Evolutionary conservation across 805 yeast species (phyloP), one percentile per base, ranked within the genome.

Genomic region (Wickerhamiella lipophila): DNA sequence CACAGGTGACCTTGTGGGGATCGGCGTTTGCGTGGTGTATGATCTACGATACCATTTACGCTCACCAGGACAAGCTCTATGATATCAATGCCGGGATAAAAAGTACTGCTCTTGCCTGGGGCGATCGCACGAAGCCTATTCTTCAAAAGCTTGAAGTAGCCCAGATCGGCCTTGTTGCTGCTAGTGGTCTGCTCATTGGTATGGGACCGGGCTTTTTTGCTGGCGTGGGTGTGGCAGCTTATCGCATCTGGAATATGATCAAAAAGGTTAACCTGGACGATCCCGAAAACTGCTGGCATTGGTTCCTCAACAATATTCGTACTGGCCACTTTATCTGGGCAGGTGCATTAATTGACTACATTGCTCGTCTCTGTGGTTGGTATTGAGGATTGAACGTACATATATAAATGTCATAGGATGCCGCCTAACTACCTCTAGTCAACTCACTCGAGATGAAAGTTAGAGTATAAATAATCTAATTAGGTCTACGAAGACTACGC

Each of bases 31-130:
- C 81, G 49, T 92, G 99, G 98, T 81, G 95, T 56, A 84, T 92
- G 88, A 79, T 80, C 47, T 92, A 92, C 65, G 99, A 92, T 64
- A 86, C 98, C 1, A 77, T 92, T 35, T 92, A 92, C 64, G 99
- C 98, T 0, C 99, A 92, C 62, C 99, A 92, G 67, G 99, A 92
- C 65, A 92, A 92, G 67, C 67, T 64, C 47, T 92, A 81, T 59
- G 99, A 92, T 65, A 68, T 84, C 47, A 72, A 75, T 50, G 96
- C 95, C 0, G 98, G 98, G 18, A 82, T 92, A 56, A 87, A 87
- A 64, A 84, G 95, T 1, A 87, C 97, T 0, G 99, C 99, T 6
- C 72, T 92, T 56, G 88, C 83, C 2, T 94, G 98, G 98, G 94
- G 94, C 7, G 75, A 74, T 19, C 73, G 76, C 27, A 76, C 95